A percentile compares a stretch with the other conserved stretches of the same genome.
phyloP scores from a whole-genome alignment of 106 monocot species.

The Dendrobium catenatum region DNA sequence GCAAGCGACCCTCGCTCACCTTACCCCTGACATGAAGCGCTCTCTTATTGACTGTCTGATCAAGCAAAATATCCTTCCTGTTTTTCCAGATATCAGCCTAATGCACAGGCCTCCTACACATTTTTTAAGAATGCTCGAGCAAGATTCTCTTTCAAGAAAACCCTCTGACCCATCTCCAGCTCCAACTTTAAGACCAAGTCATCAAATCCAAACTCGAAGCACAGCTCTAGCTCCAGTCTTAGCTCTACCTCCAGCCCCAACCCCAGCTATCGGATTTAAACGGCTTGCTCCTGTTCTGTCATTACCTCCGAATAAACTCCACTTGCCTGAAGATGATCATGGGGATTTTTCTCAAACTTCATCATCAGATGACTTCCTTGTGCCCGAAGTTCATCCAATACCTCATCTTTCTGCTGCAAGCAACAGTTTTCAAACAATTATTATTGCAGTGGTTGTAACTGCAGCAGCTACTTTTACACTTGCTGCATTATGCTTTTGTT shows the following conservation, averaged over 20 bases:
- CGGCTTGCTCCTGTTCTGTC: background rate
- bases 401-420: slow-evolving; percentile 9
- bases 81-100: slow-evolving; percentile 9
- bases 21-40: slow-evolving; percentile 7
- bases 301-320: background rate
- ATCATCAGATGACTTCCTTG: background rate
- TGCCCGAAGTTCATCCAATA: background rate
- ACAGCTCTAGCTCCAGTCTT: background rate
- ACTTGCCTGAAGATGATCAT: slow-evolving; percentile 7
- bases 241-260: slow-evolving; percentile 7
- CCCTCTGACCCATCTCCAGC: background rate
- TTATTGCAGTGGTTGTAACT: slow-evolving; percentile 31
- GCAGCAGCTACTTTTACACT: slow-evolving; percentile 25
- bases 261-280: background rate
- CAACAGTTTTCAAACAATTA: slow-evolving; percentile 2
- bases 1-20: slow-evolving; percentile 4
- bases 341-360: background rate
- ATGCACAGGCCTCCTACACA: background rate
- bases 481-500: slow-evolving; percentile 25
- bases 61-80: slow-evolving; percentile 10
- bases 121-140: slow-evolving; percentile 10
- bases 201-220: slow-evolving; percentile 3
- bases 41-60: slow-evolving; percentile 23
- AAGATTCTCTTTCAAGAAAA: slow-evolving; percentile 20
- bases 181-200: background rate